Percentiles rank a stretch among this genome's conserved stretches.
Conservation (phyloP, 441 rosid species). For the Rhodomyrtus psidioides region DNA sequence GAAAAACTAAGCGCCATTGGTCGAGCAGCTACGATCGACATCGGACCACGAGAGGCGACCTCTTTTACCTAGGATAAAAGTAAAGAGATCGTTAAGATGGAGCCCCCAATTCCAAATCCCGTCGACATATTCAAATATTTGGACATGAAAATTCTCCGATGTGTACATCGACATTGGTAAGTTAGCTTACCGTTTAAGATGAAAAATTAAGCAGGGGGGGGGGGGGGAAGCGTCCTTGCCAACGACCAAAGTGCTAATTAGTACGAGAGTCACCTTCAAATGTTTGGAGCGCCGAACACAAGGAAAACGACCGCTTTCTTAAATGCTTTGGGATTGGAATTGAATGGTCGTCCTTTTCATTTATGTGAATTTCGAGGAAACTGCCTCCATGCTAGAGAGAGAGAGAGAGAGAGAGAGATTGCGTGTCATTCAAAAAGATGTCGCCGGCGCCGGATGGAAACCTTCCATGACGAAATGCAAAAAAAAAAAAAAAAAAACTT, state of each 20-base stretch:
- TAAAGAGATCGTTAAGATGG: neutral
- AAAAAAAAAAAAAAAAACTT: too few relatives aligned
- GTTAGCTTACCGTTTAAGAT: neutral
- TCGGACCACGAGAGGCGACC: neutral
- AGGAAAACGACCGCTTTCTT: neutral
- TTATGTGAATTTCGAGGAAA: neutral
- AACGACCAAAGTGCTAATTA: neutral
- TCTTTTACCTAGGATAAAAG: neutral
- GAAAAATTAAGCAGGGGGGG: neutral
- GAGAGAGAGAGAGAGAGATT: neutral
- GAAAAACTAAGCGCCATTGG: too few relatives aligned
- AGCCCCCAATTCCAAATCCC: too few relatives aligned
- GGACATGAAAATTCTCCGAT: too few relatives aligned
- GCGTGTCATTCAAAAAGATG: neutral
- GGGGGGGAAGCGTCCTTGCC: neutral
- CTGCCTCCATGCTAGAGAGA: neutral
- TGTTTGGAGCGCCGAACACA: neutral
- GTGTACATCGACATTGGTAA: neutral
- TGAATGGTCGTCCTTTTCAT: neutral
- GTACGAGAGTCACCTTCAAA: neutral
- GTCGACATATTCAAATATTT: too few relatives aligned
- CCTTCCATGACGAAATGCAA: neutral
- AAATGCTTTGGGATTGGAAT: neutral
- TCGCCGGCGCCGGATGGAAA: neutral
- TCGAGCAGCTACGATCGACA: neutral